These are phyloP conservation scores for Massarina eburnea DNA, from an alignment of 2,329 filamentous ascomycete species.

Conservation along the genomic window DNA sequence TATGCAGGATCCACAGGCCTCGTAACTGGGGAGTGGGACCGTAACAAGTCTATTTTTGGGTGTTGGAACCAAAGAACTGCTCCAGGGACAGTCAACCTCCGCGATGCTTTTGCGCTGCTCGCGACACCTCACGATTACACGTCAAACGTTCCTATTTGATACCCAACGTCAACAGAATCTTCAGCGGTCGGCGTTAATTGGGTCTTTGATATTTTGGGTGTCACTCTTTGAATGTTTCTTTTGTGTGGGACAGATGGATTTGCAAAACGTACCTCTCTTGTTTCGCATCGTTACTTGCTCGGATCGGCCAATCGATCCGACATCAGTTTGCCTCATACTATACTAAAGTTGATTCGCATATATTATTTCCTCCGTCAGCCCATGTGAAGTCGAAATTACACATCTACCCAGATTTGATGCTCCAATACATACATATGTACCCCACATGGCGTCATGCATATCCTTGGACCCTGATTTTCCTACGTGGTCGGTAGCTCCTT, in stretches of 20 bases:
- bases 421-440: not conserved
- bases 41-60: not conserved
- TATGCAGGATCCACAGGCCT: conserved; percentile 21
- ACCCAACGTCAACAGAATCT: conserved; percentile 4
- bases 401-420: too few species aligned
- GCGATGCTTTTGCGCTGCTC: not conserved
- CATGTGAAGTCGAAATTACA: not conserved
- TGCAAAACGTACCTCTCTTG: not conserved
- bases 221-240: not conserved
- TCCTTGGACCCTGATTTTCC: not conserved
- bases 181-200: conserved; percentile 12
- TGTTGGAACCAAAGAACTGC: not conserved
- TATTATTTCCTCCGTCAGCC: too few species aligned
- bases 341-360: too few species aligned
- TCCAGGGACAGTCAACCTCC: not conserved
- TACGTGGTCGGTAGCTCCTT: not conserved
- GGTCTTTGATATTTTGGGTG: conserved; percentile 1
- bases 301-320: not conserved
- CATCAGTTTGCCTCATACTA: too few species aligned
- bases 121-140: conserved; percentile 1
- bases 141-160: conserved; percentile 5
- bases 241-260: not conserved
- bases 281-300: not conserved
- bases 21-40: conserved; percentile 1
- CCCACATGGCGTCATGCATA: conserved; percentile 5